Evolutionary conservation across 1,284 basidiomycete species (phyloP).

Genomic region (Pascua guehoae): DNA sequence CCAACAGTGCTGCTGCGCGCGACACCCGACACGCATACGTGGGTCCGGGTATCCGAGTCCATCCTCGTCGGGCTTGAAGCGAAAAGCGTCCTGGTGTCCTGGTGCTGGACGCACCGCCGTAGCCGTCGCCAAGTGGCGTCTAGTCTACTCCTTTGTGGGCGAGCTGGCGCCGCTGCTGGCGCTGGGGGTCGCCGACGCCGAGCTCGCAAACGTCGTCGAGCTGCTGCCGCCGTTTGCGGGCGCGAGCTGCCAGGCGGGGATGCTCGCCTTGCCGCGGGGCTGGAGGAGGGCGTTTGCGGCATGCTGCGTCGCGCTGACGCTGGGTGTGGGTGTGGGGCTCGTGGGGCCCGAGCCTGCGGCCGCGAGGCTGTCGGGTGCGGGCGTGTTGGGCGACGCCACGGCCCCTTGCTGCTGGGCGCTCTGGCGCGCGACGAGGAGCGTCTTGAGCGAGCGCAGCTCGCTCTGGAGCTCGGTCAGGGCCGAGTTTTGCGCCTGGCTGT

Average conservation of each 20-base stretch:
- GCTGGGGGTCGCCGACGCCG: conserved; percentile 6
- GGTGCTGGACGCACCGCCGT: too few species aligned
- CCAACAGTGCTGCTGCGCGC: too few species aligned
- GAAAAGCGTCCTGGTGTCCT: too few species aligned
- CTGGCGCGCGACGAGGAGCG: conserved; percentile 77
- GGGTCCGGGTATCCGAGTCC: too few species aligned
- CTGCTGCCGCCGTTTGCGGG: conserved; percentile 18
- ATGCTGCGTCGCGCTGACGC: conserved; percentile 16
- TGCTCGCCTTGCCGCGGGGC: conserved; percentile 58
- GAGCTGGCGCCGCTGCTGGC: conserved; percentile 12
- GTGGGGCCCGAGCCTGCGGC: not conserved
- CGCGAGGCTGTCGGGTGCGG: conserved; percentile 27
- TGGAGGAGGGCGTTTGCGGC: conserved; percentile 41
- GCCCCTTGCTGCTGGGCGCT: not conserved
- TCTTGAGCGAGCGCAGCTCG: conserved; percentile 91
- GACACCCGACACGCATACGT: too few species aligned
- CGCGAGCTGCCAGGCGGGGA: conserved; percentile 84
- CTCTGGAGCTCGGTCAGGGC: conserved; percentile 66
- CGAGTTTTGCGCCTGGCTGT: conserved; percentile 74
- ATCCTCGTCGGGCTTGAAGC: too few species aligned
- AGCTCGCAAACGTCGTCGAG: not conserved
- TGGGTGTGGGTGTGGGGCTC: conserved; percentile 2
- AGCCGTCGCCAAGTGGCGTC: not conserved
- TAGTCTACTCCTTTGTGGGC: conserved; percentile 16
- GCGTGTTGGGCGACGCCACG: conserved; percentile 38